phyloP scores from a whole-genome alignment of 768 basidiomycete genomes.

The Agrocybe pediades region DNA sequence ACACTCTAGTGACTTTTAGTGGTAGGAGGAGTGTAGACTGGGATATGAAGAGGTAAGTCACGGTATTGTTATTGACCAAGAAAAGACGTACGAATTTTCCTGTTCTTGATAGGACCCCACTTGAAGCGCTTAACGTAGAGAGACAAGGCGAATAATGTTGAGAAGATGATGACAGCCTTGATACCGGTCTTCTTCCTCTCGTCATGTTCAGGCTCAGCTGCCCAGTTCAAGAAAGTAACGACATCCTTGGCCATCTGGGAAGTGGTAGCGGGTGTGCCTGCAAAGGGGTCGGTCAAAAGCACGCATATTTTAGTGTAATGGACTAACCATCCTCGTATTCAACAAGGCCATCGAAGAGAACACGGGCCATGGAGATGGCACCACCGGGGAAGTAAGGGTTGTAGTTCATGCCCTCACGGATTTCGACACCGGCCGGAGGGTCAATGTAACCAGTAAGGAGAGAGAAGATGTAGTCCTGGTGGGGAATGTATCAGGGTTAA shows the following conservation, averaged over 20 bases:
- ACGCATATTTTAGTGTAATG: background rate
- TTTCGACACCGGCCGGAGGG: conserved; percentile 91
- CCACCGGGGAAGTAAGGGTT: conserved; percentile 99
- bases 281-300: conserved; percentile 1
- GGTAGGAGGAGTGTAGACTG: conserved; percentile 65
- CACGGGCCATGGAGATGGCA: conserved; percentile 97
- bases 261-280: conserved; percentile 93
- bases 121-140: conserved; percentile 96
- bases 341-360: conserved; percentile 93
- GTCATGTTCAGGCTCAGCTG: conserved; percentile 97
- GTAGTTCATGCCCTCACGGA: conserved; percentile 99
- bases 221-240: conserved; percentile 93
- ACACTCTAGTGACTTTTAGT: conserved; percentile 52
- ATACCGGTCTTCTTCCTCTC: conserved; percentile 96
- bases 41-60: background rate
- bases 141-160: conserved; percentile 75
- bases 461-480: conserved; percentile 94
- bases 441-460: conserved; percentile 97
- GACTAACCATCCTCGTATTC: conserved; percentile 91
- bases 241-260: conserved; percentile 99
- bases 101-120: conserved; percentile 89
- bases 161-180: conserved; percentile 94
- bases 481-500: background rate
- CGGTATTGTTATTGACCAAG: background rate
- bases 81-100: conserved; percentile 77